Conservation (phyloP, 2,329 filamentous ascomycete genomes). For the Xylaria sp. region DNA sequence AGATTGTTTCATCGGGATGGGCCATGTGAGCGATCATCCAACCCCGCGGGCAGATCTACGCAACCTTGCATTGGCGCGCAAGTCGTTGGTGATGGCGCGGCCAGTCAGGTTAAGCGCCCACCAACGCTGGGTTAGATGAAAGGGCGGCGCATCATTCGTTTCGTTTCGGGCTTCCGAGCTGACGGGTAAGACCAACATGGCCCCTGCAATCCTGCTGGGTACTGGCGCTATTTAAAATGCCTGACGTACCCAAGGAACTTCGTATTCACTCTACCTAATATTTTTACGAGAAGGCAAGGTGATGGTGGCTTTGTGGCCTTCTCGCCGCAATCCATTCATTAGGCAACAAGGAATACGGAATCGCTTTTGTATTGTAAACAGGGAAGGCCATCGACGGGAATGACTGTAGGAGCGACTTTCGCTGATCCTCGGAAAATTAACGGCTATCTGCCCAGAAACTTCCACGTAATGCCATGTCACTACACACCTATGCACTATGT, state of each 20-base stretch:
- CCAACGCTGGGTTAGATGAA: conserved; percentile 16
- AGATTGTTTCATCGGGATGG: conserved; percentile 26
- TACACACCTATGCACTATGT: neutral
- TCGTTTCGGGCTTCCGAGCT: neutral
- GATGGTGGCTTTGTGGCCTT: neutral
- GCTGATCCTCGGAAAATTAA: neutral
- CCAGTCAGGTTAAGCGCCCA: conserved; percentile 27
- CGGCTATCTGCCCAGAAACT: neutral
- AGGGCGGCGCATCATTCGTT: conserved; percentile 5
- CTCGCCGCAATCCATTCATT: neutral
- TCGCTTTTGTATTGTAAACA: neutral
- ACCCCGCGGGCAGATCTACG: conserved; percentile 22
- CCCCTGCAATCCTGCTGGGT: neutral
- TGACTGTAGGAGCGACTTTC: too few species aligned
- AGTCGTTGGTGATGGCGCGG: neutral
- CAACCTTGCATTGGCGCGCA: conserved; percentile 19
- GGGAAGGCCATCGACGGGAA: too few species aligned
- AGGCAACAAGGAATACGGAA: neutral
- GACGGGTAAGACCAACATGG: conserved; percentile 2
- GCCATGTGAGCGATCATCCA: conserved; percentile 11
- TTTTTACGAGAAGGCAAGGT: neutral
- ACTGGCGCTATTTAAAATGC: conserved; percentile 2
- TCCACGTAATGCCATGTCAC: neutral
- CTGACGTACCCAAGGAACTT: neutral
- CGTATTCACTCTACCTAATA: neutral